Base-by-base conservation (phyloP, 192 early-diverging fungal species). In the Podochytrium sp. region DNA sequence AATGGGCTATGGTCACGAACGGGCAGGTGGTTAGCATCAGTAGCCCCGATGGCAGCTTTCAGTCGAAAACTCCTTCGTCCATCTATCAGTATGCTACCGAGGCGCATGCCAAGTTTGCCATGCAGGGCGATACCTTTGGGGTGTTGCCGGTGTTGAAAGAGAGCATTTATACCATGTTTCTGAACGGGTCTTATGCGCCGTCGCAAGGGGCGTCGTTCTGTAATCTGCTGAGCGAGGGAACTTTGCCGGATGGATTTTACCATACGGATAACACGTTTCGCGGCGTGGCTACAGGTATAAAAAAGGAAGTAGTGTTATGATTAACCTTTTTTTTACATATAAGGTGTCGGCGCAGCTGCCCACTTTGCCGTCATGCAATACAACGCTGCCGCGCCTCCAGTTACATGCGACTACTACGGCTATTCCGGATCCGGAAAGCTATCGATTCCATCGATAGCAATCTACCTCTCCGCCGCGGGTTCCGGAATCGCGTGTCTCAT, bases 341-440 rank as follows among this genome's bases (percentile, higher is more conserved):
- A n/a, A n/a, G n/a, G 18, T 27, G 30, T 70, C 25, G 67, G 67
- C 1, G 10, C 67, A 18, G 67, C 67, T 2, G 67, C 47, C n/a
- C 67, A 70, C 34, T 70, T 70, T 70, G 67, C 67, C 1, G 12
- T 70, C n/a, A 70, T 70, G 67, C 67, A 70, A 39, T 70, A 35
- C 35, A 27, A 10, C 10, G 49, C 51, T 12, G 27, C 14, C 18
- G 43, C n/a, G 10, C 43, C 43, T 16, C 43, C 52, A 3, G 52
- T 70, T 33, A 10, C 29, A 2, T 70, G 67, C 37, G 67, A 70
- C 67, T 70, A 70, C 52, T 70, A 70, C 52, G 67, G 67, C 4
- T 56, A 34, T 14, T 30, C 14, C 12, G 67, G 67, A 32, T 20
- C 37, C 29, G 67, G 67, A 3, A 56, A 56, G 35, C 37, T 70